Conservation (phyloP, 2,329 filamentous ascomycete genomes). For the Cercospora janseana region DNA sequence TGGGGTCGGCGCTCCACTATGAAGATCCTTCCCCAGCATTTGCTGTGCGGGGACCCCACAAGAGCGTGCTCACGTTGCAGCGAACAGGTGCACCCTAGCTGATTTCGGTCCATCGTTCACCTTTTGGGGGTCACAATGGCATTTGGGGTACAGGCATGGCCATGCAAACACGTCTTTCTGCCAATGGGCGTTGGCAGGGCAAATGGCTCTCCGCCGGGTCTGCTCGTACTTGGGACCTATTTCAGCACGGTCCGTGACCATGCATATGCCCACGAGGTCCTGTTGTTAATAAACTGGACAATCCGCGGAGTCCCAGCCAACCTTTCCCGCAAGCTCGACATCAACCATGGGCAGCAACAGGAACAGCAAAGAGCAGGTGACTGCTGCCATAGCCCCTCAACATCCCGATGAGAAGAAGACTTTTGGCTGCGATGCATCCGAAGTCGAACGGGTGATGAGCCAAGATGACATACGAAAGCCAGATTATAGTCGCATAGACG, state of each 20-base stretch:
- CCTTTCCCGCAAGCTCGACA: conserved; percentile 4
- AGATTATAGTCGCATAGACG: conserved; percentile 62
- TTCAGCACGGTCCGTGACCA: conserved; percentile 17
- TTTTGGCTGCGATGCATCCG: conserved; percentile 24
- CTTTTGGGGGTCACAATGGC: conserved; percentile 12
- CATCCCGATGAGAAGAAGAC: conserved; percentile 13
- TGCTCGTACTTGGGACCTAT: not conserved
- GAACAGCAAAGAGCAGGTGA: conserved; percentile 15
- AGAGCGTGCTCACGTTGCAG: conserved; percentile 10
- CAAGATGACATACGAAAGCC: conserved; percentile 48
- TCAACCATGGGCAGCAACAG: conserved; percentile 12
- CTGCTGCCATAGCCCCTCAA: conserved; percentile 2
- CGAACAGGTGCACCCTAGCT: conserved; percentile 4
- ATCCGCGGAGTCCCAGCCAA: not conserved
- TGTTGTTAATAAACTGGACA: too few species aligned
- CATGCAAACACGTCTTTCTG: conserved; percentile 14
- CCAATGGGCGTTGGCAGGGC: conserved; percentile 17
- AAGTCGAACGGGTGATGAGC: conserved; percentile 53
- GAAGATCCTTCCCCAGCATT: conserved; percentile 10
- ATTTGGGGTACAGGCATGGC: conserved; percentile 7
- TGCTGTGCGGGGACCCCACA: conserved; percentile 12
- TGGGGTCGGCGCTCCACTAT: conserved; percentile 3
- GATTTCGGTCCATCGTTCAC: conserved; percentile 8
- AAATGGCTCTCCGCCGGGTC: not conserved
- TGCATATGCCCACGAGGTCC: conserved; percentile 13